Evolutionary conservation across 805 yeast species (phyloP).

Genomic region (Kuraishia cidri): DNA sequence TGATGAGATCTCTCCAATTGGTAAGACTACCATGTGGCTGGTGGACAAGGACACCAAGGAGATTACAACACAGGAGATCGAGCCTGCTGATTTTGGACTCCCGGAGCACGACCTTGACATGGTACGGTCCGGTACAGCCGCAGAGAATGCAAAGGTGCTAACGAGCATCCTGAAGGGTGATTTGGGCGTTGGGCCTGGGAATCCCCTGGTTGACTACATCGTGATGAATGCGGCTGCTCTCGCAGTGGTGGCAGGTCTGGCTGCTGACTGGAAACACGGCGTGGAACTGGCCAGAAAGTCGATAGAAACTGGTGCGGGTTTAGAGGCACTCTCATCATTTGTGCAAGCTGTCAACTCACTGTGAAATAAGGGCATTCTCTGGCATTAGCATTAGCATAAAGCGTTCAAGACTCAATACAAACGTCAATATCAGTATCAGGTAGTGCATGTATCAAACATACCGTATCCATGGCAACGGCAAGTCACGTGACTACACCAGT

Average conservation of each 20-base stretch:
- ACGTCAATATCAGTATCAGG: no score
- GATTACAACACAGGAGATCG: constrained; percentile 33
- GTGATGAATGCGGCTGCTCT: constrained; percentile 82
- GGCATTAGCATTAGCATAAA: no score
- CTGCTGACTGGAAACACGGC: constrained; percentile 68
- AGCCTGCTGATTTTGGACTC: constrained; percentile 78
- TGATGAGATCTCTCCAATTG: constrained; percentile 91
- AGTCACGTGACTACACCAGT: no score
- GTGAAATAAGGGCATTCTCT: no score
- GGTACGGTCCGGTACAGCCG: constrained; percentile 83
- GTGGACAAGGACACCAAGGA: constrained; percentile 34
- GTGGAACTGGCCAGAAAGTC: constrained; percentile 63
- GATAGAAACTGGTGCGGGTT: constrained; percentile 62
- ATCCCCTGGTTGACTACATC: constrained; percentile 84
- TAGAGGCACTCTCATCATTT: constrained; percentile 46
- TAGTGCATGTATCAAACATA: no score
- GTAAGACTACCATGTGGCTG: constrained; percentile 75
- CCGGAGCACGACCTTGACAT: constrained; percentile 56
- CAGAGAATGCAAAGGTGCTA: constrained; percentile 65
- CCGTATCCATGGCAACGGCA: no score
- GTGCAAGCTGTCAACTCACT: constrained; percentile 27
- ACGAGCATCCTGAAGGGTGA: constrained; percentile 32
- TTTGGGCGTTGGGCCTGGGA: constrained; percentile 26
- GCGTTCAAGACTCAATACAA: no score
- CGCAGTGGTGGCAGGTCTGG: constrained; percentile 67